Conservation (phyloP, 2,329 filamentous ascomycete genomes). For the Neonectria faginata region DNA sequence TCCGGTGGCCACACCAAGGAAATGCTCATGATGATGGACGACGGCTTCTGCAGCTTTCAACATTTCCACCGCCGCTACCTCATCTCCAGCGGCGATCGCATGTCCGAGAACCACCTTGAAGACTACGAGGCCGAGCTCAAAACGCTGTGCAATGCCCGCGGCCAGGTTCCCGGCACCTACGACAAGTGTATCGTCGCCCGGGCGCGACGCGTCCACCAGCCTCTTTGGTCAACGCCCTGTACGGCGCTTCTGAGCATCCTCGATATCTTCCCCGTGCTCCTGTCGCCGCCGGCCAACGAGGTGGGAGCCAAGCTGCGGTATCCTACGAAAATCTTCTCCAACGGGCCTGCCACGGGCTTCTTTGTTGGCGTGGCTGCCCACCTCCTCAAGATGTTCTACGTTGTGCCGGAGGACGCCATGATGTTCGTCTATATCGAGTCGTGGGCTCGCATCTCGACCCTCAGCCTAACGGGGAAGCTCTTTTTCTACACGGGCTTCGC, state of each 20-base stretch:
- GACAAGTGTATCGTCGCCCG: constrained; percentile 77
- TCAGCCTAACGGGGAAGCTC: constrained; percentile 88
- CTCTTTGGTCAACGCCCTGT: constrained; percentile 77
- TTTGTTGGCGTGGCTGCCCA: constrained; percentile 71
- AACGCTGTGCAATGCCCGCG: constrained; percentile 33
- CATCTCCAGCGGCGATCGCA: constrained; percentile 78
- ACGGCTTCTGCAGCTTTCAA: constrained; percentile 63
- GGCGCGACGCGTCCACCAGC: constrained; percentile 85
- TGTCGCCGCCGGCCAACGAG: constrained; percentile 46
- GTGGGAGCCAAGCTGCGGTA: constrained; percentile 52
- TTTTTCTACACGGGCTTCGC: constrained; percentile 73
- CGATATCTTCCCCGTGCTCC: constrained; percentile 70
- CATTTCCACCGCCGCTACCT: constrained; percentile 82
- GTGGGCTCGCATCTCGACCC: constrained; percentile 84
- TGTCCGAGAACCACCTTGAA: constrained; percentile 76
- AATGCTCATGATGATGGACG: constrained; percentile 85
- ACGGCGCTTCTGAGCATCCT: constrained; percentile 75
- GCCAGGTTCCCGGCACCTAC: constrained; percentile 61
- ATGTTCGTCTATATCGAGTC: constrained; percentile 90
- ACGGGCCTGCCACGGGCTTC: constrained; percentile 89
- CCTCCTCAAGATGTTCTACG: constrained; percentile 58
- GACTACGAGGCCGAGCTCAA: constrained; percentile 54
- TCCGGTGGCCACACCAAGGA: constrained; percentile 96
- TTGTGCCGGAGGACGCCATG: constrained; percentile 67
- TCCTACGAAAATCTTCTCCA: constrained; percentile 84